Percentiles rank a stretch among this genome's conserved stretches.
phyloP scores from a whole-genome alignment of 2,329 filamentous ascomycete species.

The Ophiocordyceps robertsii region DNA sequence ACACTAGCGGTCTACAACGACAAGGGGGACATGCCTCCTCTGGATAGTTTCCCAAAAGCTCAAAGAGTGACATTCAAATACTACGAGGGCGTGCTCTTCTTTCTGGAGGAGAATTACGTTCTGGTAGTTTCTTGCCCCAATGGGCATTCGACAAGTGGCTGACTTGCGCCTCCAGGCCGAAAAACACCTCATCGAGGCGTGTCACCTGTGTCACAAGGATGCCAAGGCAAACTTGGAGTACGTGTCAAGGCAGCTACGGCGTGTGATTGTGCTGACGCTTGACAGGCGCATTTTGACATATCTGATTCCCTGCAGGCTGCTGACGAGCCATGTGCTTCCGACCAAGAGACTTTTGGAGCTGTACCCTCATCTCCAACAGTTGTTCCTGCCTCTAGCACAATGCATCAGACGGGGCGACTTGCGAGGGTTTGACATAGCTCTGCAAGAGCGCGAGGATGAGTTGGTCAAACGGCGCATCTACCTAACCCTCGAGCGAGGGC shows the following conservation, averaged over 20 bases:
- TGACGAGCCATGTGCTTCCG: constrained; percentile 78
- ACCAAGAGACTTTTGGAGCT: constrained; percentile 55
- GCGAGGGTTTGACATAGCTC: constrained; percentile 67
- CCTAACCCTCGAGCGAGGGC: constrained; percentile 79
- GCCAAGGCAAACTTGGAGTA: constrained; percentile 71
- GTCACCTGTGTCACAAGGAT: constrained; percentile 63
- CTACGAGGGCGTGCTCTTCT: constrained; percentile 85
- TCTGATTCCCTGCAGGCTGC: constrained; percentile 81
- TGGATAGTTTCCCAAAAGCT: constrained; percentile 71
- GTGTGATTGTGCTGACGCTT: constrained; percentile 3
- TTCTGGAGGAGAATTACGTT: constrained; percentile 85
- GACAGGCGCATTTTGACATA: constrained; percentile 79
- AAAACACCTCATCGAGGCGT: constrained; percentile 66
- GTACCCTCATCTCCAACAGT: constrained; percentile 60
- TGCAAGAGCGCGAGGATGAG: constrained; percentile 73
- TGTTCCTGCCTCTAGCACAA: constrained; percentile 65
- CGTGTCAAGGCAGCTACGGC: constrained; percentile 12
- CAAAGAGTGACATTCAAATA: constrained; percentile 95
- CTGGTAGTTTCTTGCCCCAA: constrained; percentile 34
- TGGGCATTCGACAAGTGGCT: constrained; percentile 1
- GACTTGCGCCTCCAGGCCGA: constrained; percentile 45
- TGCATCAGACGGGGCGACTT: constrained; percentile 79
- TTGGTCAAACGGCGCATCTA: constrained; percentile 92
- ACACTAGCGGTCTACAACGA: constrained; percentile 63
- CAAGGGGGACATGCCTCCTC: constrained; percentile 62